A percentile compares a stretch with the other conserved stretches of the same genome.
phyloP scores from a whole-genome alignment of 768 basidiomycete genomes.

The Pleurotus salmoneostramineus region DNA sequence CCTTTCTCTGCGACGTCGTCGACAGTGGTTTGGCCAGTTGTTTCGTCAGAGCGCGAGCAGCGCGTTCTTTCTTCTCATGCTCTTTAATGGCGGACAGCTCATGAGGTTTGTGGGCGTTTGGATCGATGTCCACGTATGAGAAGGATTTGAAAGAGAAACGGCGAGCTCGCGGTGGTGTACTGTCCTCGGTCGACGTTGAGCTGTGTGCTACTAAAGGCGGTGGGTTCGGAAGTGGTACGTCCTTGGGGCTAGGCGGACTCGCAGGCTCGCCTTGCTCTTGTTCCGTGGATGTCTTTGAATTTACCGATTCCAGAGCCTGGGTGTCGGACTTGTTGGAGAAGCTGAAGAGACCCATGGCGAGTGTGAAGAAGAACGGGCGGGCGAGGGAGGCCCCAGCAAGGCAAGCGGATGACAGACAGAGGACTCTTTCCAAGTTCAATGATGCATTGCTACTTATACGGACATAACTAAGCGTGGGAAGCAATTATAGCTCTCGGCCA shows the following conservation, averaged over 20 bases:
- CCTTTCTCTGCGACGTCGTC: constrained; percentile 52
- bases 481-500: too few relatives aligned
- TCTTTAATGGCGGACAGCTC: constrained; percentile 30
- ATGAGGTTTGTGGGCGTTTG: constrained; percentile 25
- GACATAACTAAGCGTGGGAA: too few relatives aligned
- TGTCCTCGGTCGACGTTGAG: background rate
- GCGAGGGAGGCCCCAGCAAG: background rate
- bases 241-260: background rate
- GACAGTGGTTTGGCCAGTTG: constrained; percentile 20
- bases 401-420: background rate
- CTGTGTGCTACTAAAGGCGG: background rate
- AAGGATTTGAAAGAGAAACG: constrained; percentile 50
- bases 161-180: constrained; percentile 16
- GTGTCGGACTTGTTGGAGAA: background rate
- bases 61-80: constrained; percentile 34
- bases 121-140: constrained; percentile 15
- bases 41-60: constrained; percentile 30
- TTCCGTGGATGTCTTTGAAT: background rate
- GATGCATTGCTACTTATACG: too few relatives aligned
- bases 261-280: background rate
- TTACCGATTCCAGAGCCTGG: background rate
- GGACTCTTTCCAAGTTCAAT: too few relatives aligned
- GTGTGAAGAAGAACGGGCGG: background rate
- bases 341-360: background rate
- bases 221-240: constrained; percentile 12